Percentiles rank a stretch among this genome's conserved stretches.
These are phyloP conservation scores for Lasiodiplodia sp. DNA, from an alignment of 2,329 filamentous ascomycete species.

Conservation along the genomic window DNA sequence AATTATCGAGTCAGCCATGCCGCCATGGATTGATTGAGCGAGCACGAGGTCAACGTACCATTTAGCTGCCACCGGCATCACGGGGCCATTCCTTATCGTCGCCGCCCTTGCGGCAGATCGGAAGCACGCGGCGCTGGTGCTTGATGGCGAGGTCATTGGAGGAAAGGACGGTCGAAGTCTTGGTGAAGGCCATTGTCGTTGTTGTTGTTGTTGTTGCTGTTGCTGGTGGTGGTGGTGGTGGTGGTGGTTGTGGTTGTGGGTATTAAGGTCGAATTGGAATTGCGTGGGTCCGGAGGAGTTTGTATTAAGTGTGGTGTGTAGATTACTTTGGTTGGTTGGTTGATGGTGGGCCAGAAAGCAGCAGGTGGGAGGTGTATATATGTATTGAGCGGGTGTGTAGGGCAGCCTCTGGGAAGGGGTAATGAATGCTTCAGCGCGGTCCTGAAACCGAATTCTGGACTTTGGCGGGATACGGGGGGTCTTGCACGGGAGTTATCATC, in stretches of 20 bases:
- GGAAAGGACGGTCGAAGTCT: not conserved
- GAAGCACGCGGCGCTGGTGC: conserved; percentile 13
- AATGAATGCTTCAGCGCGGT: conserved; percentile 9
- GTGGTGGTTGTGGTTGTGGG: not conserved
- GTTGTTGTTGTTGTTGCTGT: not conserved
- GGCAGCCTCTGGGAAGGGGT: conserved; percentile 17
- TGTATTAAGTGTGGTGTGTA: conserved; percentile 24
- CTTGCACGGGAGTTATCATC: conserved; percentile 13
- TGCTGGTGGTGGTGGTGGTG: not conserved
- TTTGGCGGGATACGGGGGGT: conserved; percentile 22
- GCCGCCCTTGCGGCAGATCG: conserved; percentile 22
- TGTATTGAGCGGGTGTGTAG: not conserved
- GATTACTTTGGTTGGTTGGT: conserved; percentile 18
- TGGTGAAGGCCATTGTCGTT: conserved; percentile 11
- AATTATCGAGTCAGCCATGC: conserved; percentile 13
- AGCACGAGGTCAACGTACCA: not conserved
- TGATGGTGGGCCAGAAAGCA: conserved; percentile 17
- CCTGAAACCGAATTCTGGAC: conserved; percentile 25
- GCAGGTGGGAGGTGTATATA: conserved; percentile 18
- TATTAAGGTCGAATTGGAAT: conserved; percentile 24
- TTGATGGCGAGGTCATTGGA: conserved; percentile 15
- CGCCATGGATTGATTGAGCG: not conserved
- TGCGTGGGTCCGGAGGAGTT: conserved; percentile 7
- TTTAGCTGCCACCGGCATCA: conserved; percentile 25
- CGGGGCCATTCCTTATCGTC: conserved; percentile 26